Conservation (phyloP, 805 yeast species). For the Starmerella potacharoeniae region DNA sequence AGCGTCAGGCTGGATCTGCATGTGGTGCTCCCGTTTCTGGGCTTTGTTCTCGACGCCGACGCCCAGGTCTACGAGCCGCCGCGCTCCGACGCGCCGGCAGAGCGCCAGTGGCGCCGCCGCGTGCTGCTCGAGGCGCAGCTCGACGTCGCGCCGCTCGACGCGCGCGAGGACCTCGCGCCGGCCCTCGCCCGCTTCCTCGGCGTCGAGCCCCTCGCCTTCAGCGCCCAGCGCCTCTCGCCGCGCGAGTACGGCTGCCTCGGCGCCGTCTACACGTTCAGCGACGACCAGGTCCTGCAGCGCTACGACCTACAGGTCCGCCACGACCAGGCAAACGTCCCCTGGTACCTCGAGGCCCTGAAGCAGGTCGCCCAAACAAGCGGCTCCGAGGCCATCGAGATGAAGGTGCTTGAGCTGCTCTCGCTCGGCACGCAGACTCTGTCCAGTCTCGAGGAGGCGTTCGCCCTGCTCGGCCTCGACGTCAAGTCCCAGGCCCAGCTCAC, state of each 20-base stretch:
- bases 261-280: slow-evolving; percentile 26
- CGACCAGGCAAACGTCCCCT: slow-evolving; percentile 39
- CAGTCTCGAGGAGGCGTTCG: slow-evolving; percentile 36
- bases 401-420: slow-evolving; percentile 38
- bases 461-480: slow-evolving; percentile 27
- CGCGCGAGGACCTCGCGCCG: slow-evolving; percentile 5
- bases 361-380: slow-evolving; percentile 40
- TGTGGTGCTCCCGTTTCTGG: slow-evolving; percentile 20
- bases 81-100: not conserved
- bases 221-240: slow-evolving; percentile 6
- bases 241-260: slow-evolving; percentile 21
- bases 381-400: slow-evolving; percentile 36
- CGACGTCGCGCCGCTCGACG: not conserved
- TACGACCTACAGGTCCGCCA: slow-evolving; percentile 34
- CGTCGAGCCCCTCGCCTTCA: not conserved
- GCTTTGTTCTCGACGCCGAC: slow-evolving; percentile 19
- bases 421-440: slow-evolving; percentile 43
- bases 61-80: slow-evolving; percentile 14
- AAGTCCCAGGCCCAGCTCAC: slow-evolving; percentile 9
- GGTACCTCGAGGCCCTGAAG: slow-evolving; percentile 48
- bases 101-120: slow-evolving; percentile 8
- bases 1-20: slow-evolving; percentile 9
- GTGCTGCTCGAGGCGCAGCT: slow-evolving; percentile 11
- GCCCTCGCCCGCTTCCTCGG: slow-evolving; percentile 5
- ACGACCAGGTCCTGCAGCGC: slow-evolving; percentile 37